A percentile compares a stretch with the other conserved stretches of the same genome.
phyloP scores from a whole-genome alignment of 2,329 filamentous ascomycete genomes.

The Apiospora marii region DNA sequence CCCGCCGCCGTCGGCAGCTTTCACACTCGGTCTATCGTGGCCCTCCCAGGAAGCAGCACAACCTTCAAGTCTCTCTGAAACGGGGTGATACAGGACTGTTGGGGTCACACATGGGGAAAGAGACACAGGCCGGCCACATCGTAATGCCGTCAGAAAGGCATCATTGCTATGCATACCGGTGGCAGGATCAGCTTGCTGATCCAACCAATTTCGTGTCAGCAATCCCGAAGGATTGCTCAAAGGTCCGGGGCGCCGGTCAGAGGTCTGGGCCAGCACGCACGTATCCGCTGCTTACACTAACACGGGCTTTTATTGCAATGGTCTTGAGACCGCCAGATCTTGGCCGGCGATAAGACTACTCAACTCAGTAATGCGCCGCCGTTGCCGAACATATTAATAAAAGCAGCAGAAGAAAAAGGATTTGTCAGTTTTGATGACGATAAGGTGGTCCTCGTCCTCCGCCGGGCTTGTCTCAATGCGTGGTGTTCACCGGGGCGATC shows the following conservation, averaged over 20 bases:
- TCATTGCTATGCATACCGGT: neutral
- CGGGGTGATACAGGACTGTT: neutral
- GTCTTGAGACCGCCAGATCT: neutral
- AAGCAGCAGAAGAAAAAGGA: neutral
- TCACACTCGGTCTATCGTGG: neutral
- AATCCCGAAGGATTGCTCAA: neutral
- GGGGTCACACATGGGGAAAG: neutral
- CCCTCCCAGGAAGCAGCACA: neutral
- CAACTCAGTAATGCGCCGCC: constrained; percentile 11
- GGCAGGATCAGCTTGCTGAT: neutral
- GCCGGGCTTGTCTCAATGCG: constrained; percentile 4
- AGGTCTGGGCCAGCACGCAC: neutral
- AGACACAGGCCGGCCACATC: neutral
- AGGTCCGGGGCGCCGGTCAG: neutral
- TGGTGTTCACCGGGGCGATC: constrained; percentile 11
- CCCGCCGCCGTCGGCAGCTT: neutral
- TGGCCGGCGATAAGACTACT: neutral
- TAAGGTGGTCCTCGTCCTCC: constrained; percentile 10
- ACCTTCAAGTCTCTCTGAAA: neutral
- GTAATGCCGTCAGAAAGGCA: constrained; percentile 2
- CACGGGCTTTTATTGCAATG: too few relatives aligned
- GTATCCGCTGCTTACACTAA: too few relatives aligned
- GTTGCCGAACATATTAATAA: constrained; percentile 1
- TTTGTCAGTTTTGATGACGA: neutral
- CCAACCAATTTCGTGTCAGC: neutral